Base-by-base conservation (phyloP, 257 asterid species). In the Pogostemon cablin region DNA sequence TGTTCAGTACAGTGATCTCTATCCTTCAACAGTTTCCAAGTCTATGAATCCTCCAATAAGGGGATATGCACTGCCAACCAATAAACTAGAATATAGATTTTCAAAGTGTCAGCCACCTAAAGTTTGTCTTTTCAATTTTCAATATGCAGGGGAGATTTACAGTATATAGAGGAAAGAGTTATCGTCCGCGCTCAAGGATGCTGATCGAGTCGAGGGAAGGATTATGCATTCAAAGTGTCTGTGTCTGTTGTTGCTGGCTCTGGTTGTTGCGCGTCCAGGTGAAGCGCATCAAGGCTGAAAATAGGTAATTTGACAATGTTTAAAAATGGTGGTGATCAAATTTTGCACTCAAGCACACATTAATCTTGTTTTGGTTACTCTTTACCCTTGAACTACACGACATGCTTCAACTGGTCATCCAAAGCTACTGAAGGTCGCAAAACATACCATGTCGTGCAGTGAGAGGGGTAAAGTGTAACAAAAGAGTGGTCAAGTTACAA, bases 241-340 rank as follows among this genome's bases (percentile, higher is more conserved):
- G 70, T 41, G 46, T 17, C 17, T 61, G 32, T 25, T 25, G 2
- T 25, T 25, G 67, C n/a, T 11, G 69, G 62, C 38, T 56, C 72
- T 9, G 75, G 71, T 64, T 43, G 72, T 74, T 64, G 76, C 34
- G 41, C 10, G 34, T 11, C 74, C 67, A 44, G 66, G 7, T 8
- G 66, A 52, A 84, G 76, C 5, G 86, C 77, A 59, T 80, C 82
- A 75, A 88, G 80, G 81, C 95, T 86, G 85, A 59, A 71, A 68
- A 15, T 15, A 50, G 61, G 66, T 37, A 79, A 62, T 43, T 10
- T 11, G 25, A 49, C 39, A 62, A 67, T 46, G 54, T 35, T 32
- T 40, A 62, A 32, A 54, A 40, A 7, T 44, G 10, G 44, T n/a
- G 38, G 43, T 41, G 54, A 72, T 68, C 7, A 12, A 47, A 53